Percentiles rank a stretch among this genome's conserved stretches.
phyloP scores from a whole-genome alignment of 371 early-diverging fungal species.

The Rhizopus sp. region DNA sequence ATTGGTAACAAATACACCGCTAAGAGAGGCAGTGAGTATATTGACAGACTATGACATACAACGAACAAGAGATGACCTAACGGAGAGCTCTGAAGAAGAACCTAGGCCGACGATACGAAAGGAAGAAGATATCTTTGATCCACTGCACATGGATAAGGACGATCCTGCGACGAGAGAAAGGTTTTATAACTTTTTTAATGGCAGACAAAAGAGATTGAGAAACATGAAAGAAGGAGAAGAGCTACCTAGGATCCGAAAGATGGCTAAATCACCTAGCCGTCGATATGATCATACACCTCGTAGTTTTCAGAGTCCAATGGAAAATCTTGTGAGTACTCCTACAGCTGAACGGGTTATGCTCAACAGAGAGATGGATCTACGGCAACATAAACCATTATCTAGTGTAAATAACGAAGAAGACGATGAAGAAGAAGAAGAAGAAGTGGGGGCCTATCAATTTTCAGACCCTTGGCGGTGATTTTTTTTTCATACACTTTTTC shows the following conservation, averaged over 20 bases:
- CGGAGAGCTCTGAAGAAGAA: slow-evolving; percentile 1
- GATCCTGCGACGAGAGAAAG: slow-evolving; percentile 6
- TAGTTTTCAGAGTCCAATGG: neutral
- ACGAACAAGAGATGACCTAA: slow-evolving; percentile 19
- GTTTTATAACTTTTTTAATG: slow-evolving; percentile 1
- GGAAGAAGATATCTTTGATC: neutral
- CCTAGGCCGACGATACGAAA: slow-evolving; percentile 1
- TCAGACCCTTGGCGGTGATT: slow-evolving; percentile 2
- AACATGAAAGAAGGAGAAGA: slow-evolving; percentile 3
- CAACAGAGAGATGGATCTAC: neutral
- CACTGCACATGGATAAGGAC: slow-evolving; percentile 15
- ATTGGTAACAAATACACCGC: slow-evolving; percentile 33
- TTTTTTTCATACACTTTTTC: too few relatives aligned
- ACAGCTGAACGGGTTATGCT: slow-evolving; percentile 6
- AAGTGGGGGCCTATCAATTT: slow-evolving; percentile 7
- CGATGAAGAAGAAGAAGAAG: neutral
- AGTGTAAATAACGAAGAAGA: neutral
- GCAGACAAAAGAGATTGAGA: slow-evolving; percentile 4
- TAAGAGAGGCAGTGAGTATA: slow-evolving; percentile 35
- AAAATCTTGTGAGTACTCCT: slow-evolving; percentile 4
- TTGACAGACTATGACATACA: slow-evolving; percentile 33
- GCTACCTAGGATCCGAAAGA: neutral
- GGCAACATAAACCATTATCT: neutral
- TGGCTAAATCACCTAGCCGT: slow-evolving; percentile 7
- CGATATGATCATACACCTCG: neutral